Percentiles rank a stretch among this genome's conserved stretches.
Conservation (phyloP, 768 basidiomycete genomes). For the Auricularia sp. region DNA sequence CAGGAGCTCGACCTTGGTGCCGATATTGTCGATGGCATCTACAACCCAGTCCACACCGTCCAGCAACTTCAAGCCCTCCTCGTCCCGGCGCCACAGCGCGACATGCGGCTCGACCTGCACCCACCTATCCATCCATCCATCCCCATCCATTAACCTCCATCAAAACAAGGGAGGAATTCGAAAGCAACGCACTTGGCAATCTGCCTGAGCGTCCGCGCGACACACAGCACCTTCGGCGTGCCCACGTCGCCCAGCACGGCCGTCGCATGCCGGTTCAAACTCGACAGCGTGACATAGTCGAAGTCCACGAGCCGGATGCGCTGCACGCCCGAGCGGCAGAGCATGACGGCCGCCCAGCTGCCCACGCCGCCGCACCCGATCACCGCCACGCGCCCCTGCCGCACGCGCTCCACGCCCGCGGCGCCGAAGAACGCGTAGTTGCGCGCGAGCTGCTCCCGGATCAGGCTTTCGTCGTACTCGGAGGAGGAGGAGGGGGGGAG, state of each 20-base stretch:
- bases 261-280: conserved; percentile 89
- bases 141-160: too few relatives aligned
- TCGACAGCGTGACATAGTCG: conserved; percentile 91
- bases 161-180: too few relatives aligned
- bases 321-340: conserved; percentile 55
- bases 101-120: conserved; percentile 75
- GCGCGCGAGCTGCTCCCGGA: conserved; percentile 82
- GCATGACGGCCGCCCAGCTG: conserved; percentile 92
- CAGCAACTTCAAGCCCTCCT: conserved; percentile 61
- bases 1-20: conserved; percentile 90
- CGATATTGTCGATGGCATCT: conserved; percentile 97
- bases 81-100: conserved; percentile 75
- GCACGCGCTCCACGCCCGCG: conserved; percentile 71
- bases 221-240: conserved; percentile 77
- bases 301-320: conserved; percentile 83
- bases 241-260: conserved; percentile 87
- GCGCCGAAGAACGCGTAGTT: conserved; percentile 95
- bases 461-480: conserved; percentile 67
- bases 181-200: too few relatives aligned
- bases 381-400: conserved; percentile 68
- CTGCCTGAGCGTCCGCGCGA: conserved; percentile 56
- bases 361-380: conserved; percentile 97
- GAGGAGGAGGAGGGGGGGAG: background rate
- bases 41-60: conserved; percentile 92
- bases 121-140: conserved; percentile 12